Conservation (phyloP, 306 rosid species). For the Adenanthera pavonina region DNA sequence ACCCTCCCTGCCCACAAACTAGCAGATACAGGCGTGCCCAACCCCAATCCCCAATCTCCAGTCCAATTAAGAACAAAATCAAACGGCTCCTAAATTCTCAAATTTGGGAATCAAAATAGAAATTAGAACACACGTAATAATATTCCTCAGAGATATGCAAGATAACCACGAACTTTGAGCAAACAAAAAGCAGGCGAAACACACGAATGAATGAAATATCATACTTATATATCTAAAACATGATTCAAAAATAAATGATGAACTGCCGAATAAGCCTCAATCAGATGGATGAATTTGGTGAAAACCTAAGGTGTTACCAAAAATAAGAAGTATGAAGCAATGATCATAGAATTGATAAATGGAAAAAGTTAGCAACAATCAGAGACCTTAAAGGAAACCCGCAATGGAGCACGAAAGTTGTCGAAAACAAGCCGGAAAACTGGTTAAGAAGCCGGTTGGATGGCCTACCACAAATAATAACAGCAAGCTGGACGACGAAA, state of each 20-base stretch:
- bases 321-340: background rate
- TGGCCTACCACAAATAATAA: background rate
- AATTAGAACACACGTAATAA: background rate
- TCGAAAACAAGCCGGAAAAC: background rate
- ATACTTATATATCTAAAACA: background rate
- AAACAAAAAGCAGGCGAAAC: background rate
- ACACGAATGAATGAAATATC: background rate
- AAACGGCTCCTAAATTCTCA: background rate
- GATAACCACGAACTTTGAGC: background rate
- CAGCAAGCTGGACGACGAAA: background rate
- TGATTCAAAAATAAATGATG: background rate
- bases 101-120: background rate
- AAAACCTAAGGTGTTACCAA: background rate
- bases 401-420: background rate
- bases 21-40: background rate
- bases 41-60: background rate
- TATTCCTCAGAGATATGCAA: background rate
- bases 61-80: background rate
- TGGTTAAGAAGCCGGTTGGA: background rate
- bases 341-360: background rate
- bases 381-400: background rate
- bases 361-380: background rate
- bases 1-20: background rate
- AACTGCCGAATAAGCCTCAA: background rate
- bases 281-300: background rate